phyloP scores from a whole-genome alignment of 2,329 filamentous ascomycete species.

The Fusarium sambucinum region DNA sequence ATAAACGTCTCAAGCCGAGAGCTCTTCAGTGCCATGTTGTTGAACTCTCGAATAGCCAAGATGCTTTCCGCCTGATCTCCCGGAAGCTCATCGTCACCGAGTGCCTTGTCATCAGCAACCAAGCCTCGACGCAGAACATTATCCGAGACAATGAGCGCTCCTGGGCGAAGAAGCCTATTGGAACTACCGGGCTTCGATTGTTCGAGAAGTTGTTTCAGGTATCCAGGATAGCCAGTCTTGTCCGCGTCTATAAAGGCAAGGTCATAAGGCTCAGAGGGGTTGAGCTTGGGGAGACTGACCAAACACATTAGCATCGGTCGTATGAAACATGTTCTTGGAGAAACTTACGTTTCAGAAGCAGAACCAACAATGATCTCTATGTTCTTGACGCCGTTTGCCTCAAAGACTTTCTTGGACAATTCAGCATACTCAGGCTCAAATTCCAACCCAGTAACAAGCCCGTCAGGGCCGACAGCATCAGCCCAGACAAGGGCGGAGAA shows the following conservation, averaged over 20 bases:
- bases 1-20: constrained; percentile 57
- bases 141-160: constrained; percentile 66
- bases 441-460: constrained; percentile 61
- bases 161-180: constrained; percentile 59
- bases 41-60: constrained; percentile 52
- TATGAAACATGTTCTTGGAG: too few species aligned
- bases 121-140: constrained; percentile 64
- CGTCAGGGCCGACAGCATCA: constrained; percentile 59
- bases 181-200: constrained; percentile 55
- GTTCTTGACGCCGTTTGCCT: constrained; percentile 57
- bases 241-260: constrained; percentile 67
- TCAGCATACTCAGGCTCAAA: constrained; percentile 59
- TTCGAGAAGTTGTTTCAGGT: constrained; percentile 60
- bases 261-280: constrained; percentile 58
- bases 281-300: constrained; percentile 50
- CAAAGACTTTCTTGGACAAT: constrained; percentile 55
- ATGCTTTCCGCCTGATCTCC: constrained; percentile 40
- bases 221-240: constrained; percentile 64
- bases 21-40: constrained; percentile 50
- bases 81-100: constrained; percentile 34
- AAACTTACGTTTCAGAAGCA: constrained; percentile 59
- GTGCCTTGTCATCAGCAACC: constrained; percentile 56
- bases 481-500: constrained; percentile 64
- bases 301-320: background rate
- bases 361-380: constrained; percentile 62